Evolutionary conservation across 441 rosid species (phyloP), one percentile per base, ranked within the genome.

Genomic region (Hura crepitans): DNA sequence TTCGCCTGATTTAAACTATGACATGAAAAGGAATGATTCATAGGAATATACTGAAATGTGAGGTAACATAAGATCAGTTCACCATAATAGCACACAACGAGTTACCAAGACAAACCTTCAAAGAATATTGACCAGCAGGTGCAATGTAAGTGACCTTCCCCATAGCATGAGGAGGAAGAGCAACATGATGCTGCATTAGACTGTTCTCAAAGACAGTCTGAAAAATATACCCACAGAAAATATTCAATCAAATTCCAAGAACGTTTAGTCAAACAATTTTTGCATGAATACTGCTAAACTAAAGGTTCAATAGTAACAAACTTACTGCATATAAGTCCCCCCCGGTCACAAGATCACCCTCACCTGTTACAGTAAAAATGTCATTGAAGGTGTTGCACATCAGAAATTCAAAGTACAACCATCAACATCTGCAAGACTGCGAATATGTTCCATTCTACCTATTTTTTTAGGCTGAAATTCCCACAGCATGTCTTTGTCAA

Each of bases 281-380:
- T 1, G 45, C 61, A 33, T 33, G 20, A 56, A 12, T 25, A 14
- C 33, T 53, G 5, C 25, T 79, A 53, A 58, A 61, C 45, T 39
- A 72, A 28, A 82, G 39, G 25, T 56, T 56, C 45, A 67, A 69
- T 66, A 70, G 17, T 47, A 73, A 56, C 50, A 60, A 75, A 82
- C 98, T 89, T 86, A 96, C 97, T 47, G 99, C 98, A 79, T 91
- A 93, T 69, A 96, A 79, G 85, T 93, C 96, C 74, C 99, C 98
- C 46, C 98, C 98, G n/a, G 99, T 90, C 76, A 96, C 74, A 80
- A 83, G 83, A 79, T 96, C 99, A 63, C 97, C 99, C 82, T 96
- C 98, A 49, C 90, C 99, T 93, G 87, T 74, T 50, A 65, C 68
- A 71, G 77, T 50, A 49, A 43, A 65, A 3, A 56, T 35, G 56